Conservation (phyloP, 1,139 yeast genomes). For the Barnettozyma hawaiiensis region DNA sequence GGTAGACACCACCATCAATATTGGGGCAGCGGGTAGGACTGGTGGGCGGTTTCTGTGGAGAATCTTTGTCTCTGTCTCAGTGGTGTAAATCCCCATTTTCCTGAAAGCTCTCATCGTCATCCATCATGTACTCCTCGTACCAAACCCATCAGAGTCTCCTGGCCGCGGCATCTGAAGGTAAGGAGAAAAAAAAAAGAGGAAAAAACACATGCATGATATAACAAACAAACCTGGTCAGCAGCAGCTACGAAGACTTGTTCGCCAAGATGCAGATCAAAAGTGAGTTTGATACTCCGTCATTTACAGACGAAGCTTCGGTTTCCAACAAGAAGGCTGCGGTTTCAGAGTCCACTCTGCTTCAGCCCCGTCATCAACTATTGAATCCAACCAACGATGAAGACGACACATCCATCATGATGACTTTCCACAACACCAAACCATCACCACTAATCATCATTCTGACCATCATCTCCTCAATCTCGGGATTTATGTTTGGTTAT, state of each 20-base stretch:
- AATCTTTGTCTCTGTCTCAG: no score
- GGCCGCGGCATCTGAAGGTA: no score
- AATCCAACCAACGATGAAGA: conserved; percentile 35
- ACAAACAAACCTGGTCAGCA: background rate
- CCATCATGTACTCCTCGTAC: no score
- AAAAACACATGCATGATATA: background rate
- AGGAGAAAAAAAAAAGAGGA: background rate
- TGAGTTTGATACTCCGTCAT: conserved; percentile 1
- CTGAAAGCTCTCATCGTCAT: no score
- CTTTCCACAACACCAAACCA: conserved; percentile 42
- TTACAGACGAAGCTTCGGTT: background rate
- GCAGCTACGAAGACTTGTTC: background rate
- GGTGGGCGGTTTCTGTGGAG: no score
- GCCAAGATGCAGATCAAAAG: background rate
- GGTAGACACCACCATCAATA: no score
- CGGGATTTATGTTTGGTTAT: conserved; percentile 95
- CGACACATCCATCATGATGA: conserved; percentile 35
- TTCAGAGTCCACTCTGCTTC: background rate
- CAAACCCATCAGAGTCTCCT: no score
- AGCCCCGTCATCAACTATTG: conserved; percentile 3
- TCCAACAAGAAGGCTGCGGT: background rate
- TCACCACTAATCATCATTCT: conserved; percentile 60
- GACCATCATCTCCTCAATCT: conserved; percentile 77
- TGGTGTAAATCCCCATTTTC: no score
- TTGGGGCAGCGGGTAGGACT: no score